These are phyloP conservation scores for Camellia japonica DNA, from an alignment of 148 eudicot genomes.

Conservation along the genomic window DNA sequence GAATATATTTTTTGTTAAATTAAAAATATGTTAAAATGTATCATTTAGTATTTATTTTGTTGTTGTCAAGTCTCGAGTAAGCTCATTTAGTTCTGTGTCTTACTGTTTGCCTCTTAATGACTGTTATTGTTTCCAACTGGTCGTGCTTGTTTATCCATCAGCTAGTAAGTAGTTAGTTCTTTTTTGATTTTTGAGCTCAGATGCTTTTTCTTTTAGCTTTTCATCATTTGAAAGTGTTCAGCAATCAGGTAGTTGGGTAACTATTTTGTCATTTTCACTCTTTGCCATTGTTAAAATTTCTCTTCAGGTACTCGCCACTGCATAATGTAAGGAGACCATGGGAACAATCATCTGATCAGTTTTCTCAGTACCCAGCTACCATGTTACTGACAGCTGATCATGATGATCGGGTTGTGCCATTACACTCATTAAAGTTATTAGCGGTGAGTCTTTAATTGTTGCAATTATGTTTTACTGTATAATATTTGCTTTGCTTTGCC, in stretches of 20 bases:
- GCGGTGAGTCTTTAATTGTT: conserved; percentile 54
- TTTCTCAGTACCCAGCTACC: conserved; percentile 77
- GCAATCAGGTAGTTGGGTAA: not conserved
- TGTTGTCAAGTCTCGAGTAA: no score
- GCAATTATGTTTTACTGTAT: not conserved
- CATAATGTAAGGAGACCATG: conserved; percentile 94
- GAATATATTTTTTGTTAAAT: no score
- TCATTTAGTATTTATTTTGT: no score
- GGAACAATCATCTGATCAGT: conserved; percentile 56
- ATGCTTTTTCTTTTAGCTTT: not conserved
- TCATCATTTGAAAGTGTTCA: not conserved
- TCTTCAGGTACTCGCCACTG: conserved; percentile 81
- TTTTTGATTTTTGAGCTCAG: not conserved
- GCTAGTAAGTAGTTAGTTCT: no score
- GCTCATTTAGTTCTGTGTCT: no score
- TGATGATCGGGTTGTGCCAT: conserved; percentile 95
- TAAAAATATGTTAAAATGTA: no score
- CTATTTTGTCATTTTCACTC: not conserved
- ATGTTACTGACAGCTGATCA: conserved; percentile 98
- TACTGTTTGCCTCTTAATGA: no score
- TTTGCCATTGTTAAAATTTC: not conserved
- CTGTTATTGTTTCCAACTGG: no score
- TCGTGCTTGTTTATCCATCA: no score
- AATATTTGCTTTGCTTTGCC: not conserved
- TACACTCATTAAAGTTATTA: conserved; percentile 80